These are phyloP conservation scores for Diaporthe eres DNA, from an alignment of 2,329 filamentous ascomycete genomes.

Conservation along the genomic window DNA sequence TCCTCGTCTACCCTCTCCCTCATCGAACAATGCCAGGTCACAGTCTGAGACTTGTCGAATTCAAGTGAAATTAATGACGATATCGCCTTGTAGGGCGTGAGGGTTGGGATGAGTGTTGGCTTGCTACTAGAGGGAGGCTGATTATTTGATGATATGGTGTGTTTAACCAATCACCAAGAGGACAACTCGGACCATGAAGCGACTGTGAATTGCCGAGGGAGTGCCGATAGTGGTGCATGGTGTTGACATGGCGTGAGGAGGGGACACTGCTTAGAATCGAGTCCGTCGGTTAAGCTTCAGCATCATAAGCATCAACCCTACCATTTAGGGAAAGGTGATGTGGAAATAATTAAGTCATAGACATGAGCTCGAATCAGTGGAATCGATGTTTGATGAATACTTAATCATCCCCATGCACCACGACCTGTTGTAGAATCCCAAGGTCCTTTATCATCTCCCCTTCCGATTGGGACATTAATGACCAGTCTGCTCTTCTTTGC, in stretches of 20 bases:
- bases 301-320: neutral
- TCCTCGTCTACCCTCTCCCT: neutral
- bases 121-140: too few relatives aligned
- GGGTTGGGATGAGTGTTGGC: too few relatives aligned
- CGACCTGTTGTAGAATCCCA: neutral
- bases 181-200: neutral
- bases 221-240: neutral
- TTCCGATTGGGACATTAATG: neutral
- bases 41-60: neutral
- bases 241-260: neutral
- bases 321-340: neutral
- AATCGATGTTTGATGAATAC: neutral
- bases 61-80: too few relatives aligned
- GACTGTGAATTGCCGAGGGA: neutral
- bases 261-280: neutral
- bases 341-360: neutral
- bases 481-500: neutral
- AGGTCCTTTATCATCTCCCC: neutral
- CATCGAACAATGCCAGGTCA: neutral
- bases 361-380: neutral
- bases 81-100: too few relatives aligned
- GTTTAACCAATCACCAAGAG: too few relatives aligned
- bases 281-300: neutral
- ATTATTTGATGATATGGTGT: neutral
- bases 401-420: neutral